A percentile compares a stretch with the other conserved stretches of the same genome.
Conservation (phyloP, 495 filamentous ascomycete genomes). For the Annulohypoxylon moriforme region DNA sequence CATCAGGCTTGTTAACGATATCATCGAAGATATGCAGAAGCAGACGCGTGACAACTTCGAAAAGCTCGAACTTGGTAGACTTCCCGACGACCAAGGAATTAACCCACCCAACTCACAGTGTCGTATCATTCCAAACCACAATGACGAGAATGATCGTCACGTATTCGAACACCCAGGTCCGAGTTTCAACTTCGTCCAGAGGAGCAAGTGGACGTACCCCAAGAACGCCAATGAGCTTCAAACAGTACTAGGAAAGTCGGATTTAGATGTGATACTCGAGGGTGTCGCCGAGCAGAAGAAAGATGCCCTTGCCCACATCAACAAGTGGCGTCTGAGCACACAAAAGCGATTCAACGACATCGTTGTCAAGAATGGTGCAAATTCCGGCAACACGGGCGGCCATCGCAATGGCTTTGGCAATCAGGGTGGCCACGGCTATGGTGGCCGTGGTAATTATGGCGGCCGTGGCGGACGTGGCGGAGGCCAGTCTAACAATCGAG, state of each 20-base stretch:
- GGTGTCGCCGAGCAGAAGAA: conserved; percentile 57
- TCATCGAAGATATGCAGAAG: conserved; percentile 62
- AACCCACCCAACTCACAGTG: conserved; percentile 31
- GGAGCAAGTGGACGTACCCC: conserved; percentile 7
- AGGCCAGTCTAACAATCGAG: conserved; percentile 28
- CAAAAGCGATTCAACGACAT: conserved; percentile 57
- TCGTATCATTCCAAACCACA: conserved; percentile 38
- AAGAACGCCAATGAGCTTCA: conserved; percentile 32
- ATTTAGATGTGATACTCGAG: conserved; percentile 45
- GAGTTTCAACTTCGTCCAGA: neutral
- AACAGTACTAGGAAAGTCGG: conserved; percentile 32
- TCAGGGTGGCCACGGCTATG: neutral
- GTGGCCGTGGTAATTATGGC: neutral
- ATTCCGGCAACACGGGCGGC: conserved; percentile 36
- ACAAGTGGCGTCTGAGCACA: conserved; percentile 57
- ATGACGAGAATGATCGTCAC: conserved; percentile 42
- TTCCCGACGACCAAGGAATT: conserved; percentile 39
- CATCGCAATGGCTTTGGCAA: neutral
- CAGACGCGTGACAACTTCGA: conserved; percentile 62
- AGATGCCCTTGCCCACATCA: conserved; percentile 56
- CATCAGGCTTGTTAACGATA: conserved; percentile 52
- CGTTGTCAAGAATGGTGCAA: conserved; percentile 48
- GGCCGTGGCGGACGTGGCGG: neutral
- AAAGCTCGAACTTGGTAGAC: conserved; percentile 33
- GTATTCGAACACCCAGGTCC: conserved; percentile 28